phyloP scores from a whole-genome alignment of 2,329 filamentous ascomycete genomes.

The Pseudogymnoascus sp. region DNA sequence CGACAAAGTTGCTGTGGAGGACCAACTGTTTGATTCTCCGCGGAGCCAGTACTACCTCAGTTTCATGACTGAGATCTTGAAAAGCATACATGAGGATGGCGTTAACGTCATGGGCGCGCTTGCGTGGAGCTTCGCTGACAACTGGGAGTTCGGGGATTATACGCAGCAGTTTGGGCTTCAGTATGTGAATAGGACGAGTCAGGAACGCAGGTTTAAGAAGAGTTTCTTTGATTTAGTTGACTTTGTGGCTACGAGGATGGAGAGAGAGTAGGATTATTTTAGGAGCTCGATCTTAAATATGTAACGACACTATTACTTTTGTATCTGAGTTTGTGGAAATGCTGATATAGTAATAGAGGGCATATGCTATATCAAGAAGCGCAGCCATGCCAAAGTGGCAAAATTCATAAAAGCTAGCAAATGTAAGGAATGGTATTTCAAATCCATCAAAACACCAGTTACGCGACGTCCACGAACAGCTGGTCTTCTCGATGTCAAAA shows the following conservation, averaged over 20 bases:
- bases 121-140: conserved; percentile 35
- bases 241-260: conserved; percentile 29
- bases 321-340: background rate
- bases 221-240: conserved; percentile 41
- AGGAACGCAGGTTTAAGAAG: conserved; percentile 37
- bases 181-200: conserved; percentile 37
- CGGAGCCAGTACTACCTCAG: conserved; percentile 37
- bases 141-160: conserved; percentile 28
- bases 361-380: background rate
- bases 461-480: too few species aligned
- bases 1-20: conserved; percentile 32
- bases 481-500: too few species aligned
- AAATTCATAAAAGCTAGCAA: too few species aligned
- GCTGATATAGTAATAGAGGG: background rate
- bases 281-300: background rate
- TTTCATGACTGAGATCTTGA: conserved; percentile 37
- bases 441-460: too few species aligned
- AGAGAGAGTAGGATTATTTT: background rate
- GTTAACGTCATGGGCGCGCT: conserved; percentile 37
- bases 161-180: conserved; percentile 39
- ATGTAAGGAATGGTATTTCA: too few species aligned
- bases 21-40: conserved; percentile 38
- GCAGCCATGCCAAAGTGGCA: too few species aligned
- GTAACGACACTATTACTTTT: background rate
- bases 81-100: conserved; percentile 38